Conservation (phyloP, 495 filamentous ascomycete species). For the Oidiodendron maius region DNA sequence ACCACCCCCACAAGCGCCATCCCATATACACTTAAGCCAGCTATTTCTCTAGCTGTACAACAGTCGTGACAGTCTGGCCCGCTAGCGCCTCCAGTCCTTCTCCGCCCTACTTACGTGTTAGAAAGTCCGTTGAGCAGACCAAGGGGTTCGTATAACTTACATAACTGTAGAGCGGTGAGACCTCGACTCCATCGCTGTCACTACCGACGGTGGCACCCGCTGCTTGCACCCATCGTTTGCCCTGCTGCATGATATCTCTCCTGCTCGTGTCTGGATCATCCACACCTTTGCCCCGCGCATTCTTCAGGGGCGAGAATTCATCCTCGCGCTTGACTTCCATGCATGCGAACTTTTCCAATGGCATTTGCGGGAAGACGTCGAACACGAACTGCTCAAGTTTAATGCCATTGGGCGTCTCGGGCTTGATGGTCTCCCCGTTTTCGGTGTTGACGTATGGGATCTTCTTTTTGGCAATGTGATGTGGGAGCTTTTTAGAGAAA, state of each 20-base stretch:
- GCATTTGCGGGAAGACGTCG: constrained; percentile 89
- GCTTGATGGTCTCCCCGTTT: constrained; percentile 75
- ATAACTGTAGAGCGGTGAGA: constrained; percentile 92
- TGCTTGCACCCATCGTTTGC: constrained; percentile 72
- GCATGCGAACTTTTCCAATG: constrained; percentile 84
- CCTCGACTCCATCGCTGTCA: constrained; percentile 69
- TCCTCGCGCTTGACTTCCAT: constrained; percentile 96
- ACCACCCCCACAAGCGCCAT: not conserved
- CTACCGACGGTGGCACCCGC: constrained; percentile 74
- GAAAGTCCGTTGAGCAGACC: constrained; percentile 26
- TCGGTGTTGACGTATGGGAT: constrained; percentile 78
- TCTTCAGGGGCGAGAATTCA: constrained; percentile 98
- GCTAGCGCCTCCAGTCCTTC: constrained; percentile 80
- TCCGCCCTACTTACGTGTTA: constrained; percentile 56
- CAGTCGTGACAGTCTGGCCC: constrained; percentile 68
- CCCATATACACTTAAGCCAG: constrained; percentile 13
- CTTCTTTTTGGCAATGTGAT: constrained; percentile 98
- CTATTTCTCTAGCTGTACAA: constrained; percentile 72
- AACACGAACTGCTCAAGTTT: constrained; percentile 99
- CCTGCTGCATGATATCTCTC: constrained; percentile 83
- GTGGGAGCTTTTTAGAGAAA: constrained; percentile 80
- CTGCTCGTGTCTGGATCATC: constrained; percentile 93
- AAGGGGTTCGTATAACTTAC: constrained; percentile 50
- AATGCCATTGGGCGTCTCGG: constrained; percentile 91
- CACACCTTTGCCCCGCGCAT: constrained; percentile 82